These are phyloP conservation scores for Teratosphaeria epicoccoides DNA, from an alignment of 2,329 filamentous ascomycete species.

Conservation along the genomic window DNA sequence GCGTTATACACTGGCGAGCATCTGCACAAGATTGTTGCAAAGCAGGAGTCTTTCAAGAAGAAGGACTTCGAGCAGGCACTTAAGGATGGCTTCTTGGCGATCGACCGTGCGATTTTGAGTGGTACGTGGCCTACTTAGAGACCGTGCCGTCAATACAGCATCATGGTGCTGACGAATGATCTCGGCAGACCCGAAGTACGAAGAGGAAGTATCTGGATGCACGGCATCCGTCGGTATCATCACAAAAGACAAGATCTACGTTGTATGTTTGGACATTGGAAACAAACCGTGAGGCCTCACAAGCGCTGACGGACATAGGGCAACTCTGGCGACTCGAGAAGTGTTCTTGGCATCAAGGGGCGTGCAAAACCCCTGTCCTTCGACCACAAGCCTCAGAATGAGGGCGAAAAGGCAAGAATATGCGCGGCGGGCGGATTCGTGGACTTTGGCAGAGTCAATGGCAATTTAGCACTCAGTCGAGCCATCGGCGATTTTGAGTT, in stretches of 20 bases:
- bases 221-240: conserved; percentile 88
- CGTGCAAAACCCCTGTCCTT: conserved; percentile 96
- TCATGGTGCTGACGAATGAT: conserved; percentile 13
- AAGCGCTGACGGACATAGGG: conserved; percentile 47
- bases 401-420: conserved; percentile 94
- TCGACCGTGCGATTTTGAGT: conserved; percentile 87
- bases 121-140: conserved; percentile 48
- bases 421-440: conserved; percentile 93
- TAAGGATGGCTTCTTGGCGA: conserved; percentile 94
- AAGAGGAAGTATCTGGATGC: conserved; percentile 96
- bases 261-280: conserved; percentile 52
- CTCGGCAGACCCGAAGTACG: conserved; percentile 76
- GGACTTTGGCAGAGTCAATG: conserved; percentile 96
- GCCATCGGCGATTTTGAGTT: conserved; percentile 99
- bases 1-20: conserved; percentile 86
- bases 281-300: neutral
- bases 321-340: conserved; percentile 92
- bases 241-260: conserved; percentile 83
- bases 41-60: conserved; percentile 85
- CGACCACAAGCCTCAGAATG: conserved; percentile 97
- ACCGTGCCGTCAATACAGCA: neutral
- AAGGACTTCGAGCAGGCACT: conserved; percentile 90
- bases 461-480: conserved; percentile 89
- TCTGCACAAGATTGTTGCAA: conserved; percentile 86
- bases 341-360: conserved; percentile 90